phyloP scores from a whole-genome alignment of 257 asterid species.

The Craterostigma plantagineum region DNA sequence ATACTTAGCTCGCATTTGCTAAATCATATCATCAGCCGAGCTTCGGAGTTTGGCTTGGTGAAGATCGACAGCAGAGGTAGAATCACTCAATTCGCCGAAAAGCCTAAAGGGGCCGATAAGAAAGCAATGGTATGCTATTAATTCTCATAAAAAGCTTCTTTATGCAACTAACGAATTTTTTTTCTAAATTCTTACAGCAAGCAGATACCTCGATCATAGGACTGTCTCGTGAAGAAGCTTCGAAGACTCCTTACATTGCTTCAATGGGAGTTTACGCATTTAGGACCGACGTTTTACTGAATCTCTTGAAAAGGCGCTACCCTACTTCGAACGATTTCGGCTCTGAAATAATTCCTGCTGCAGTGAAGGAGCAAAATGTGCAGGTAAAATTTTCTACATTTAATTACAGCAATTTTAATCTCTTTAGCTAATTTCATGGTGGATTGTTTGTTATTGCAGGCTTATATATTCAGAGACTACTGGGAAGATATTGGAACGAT shows the following conservation, averaged over 20 bases:
- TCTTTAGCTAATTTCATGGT: not conserved
- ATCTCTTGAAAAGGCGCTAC: conserved; percentile 50
- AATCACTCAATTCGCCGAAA: conserved; percentile 60
- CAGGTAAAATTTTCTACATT: conserved; percentile 24
- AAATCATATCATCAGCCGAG: conserved; percentile 39
- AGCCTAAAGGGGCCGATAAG: conserved; percentile 65
- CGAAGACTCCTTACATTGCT: conserved; percentile 56
- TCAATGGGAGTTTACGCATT: conserved; percentile 96
- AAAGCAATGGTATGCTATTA: conserved; percentile 63
- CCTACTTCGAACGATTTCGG: conserved; percentile 87
- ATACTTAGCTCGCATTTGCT: too few species aligned
- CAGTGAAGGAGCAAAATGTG: conserved; percentile 53
- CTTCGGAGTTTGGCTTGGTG: conserved; percentile 72
- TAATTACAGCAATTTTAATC: not conserved
- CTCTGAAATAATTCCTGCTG: conserved; percentile 80
- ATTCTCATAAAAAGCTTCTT: too few species aligned
- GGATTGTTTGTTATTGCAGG: conserved; percentile 28
- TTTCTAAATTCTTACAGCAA: conserved; percentile 34
- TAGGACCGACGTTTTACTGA: conserved; percentile 52
- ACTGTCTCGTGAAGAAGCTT: conserved; percentile 46
- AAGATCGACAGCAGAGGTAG: conserved; percentile 70
- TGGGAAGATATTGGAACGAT: conserved; percentile 95
- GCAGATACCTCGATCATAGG: conserved; percentile 68
- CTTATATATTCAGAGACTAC: conserved; percentile 76
- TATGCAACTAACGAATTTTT: not conserved